Conservation (phyloP, 2,329 filamentous ascomycete species). For the Passalora sequoiae region DNA sequence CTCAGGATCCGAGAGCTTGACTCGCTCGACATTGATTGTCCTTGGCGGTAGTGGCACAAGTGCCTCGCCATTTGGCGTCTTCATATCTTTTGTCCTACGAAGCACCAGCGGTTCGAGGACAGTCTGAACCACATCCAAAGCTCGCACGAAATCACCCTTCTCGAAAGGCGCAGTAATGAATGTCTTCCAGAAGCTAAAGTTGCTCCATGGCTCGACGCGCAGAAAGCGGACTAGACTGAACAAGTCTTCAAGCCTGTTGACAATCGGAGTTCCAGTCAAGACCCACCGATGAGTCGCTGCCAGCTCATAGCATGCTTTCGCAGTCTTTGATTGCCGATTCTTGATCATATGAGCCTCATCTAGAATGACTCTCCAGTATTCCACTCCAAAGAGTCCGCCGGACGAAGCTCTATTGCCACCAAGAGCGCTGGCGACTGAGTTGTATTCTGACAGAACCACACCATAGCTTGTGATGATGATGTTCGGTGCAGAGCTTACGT, state of each 20-base stretch:
- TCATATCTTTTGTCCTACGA: slow-evolving; percentile 95
- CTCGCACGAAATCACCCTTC: slow-evolving; percentile 86
- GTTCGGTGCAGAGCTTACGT: slow-evolving; percentile 72
- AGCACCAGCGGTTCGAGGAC: slow-evolving; percentile 94
- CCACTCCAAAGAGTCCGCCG: slow-evolving; percentile 74
- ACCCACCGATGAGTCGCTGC: slow-evolving; percentile 83
- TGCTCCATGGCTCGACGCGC: slow-evolving; percentile 94
- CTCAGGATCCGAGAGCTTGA: slow-evolving; percentile 80
- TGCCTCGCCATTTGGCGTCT: slow-evolving; percentile 76
- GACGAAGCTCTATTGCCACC: slow-evolving; percentile 54
- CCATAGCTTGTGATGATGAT: slow-evolving; percentile 95
- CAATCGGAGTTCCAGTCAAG: slow-evolving; percentile 90
- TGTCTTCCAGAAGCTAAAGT: slow-evolving; percentile 98
- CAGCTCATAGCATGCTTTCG: slow-evolving; percentile 89
- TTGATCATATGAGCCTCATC: slow-evolving; percentile 97
- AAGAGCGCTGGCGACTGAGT: slow-evolving; percentile 58
- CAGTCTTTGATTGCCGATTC: slow-evolving; percentile 78
- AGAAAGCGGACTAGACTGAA: slow-evolving; percentile 91
- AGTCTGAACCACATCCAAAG: slow-evolving; percentile 93
- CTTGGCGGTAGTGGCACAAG: slow-evolving; percentile 78
- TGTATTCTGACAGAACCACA: slow-evolving; percentile 83
- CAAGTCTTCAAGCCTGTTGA: slow-evolving; percentile 89
- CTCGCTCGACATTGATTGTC: slow-evolving; percentile 75
- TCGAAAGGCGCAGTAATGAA: slow-evolving; percentile 98
- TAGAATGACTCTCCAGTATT: slow-evolving; percentile 91